Evolutionary conservation across 345 rosid genomes (phyloP).

Genomic region (Lenwebbia sp.): DNA sequence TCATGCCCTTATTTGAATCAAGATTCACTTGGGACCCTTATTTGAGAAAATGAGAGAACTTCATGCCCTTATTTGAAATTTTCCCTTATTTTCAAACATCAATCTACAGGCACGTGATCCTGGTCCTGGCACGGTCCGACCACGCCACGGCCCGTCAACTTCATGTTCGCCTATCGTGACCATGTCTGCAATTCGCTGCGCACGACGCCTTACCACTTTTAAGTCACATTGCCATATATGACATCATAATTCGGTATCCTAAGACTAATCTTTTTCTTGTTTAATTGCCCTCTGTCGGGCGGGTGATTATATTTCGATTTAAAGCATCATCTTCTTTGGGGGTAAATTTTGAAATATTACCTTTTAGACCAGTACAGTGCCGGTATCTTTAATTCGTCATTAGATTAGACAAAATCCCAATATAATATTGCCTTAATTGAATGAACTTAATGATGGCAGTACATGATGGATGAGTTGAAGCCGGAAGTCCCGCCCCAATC

Average conservation of each 20-base stretch:
- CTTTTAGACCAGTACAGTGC: neutral
- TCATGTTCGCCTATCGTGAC: neutral
- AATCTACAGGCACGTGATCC: neutral
- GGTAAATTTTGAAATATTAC: neutral
- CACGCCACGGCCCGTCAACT: neutral
- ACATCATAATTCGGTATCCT: neutral
- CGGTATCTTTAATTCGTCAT: neutral
- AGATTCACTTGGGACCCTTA: no score
- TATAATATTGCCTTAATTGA: neutral
- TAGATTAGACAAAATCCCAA: neutral
- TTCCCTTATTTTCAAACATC: no score
- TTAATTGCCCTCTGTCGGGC: neutral
- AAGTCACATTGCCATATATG: neutral
- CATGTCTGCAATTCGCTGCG: neutral
- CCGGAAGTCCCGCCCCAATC: neutral
- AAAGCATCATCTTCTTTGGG: neutral
- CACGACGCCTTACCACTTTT: neutral
- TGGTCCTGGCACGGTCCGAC: neutral
- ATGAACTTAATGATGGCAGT: neutral
- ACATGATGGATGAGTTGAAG: neutral
- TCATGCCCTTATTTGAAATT: no score
- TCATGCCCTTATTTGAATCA: no score
- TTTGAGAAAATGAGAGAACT: no score
- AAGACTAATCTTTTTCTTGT: neutral
- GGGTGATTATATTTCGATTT: neutral